Evolutionary conservation across 2,329 filamentous ascomycete genomes (phyloP).

Genomic region (Fusarium coicis): DNA sequence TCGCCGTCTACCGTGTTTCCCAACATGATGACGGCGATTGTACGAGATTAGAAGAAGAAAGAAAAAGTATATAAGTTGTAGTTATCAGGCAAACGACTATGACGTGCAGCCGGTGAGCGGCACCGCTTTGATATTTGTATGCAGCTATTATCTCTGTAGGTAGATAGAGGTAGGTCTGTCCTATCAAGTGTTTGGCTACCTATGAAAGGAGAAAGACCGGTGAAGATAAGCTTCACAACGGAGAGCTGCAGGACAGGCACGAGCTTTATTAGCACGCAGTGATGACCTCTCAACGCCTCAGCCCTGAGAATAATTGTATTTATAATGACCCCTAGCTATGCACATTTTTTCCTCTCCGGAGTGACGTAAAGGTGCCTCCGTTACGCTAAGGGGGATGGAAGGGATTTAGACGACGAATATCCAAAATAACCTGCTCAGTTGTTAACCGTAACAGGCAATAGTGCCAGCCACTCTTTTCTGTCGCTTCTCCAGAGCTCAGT

Average conservation of each 20-base stretch:
- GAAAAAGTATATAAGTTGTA: neutral
- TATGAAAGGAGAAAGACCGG: constrained; percentile 3
- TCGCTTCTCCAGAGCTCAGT: constrained; percentile 8
- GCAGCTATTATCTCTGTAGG: constrained; percentile 16
- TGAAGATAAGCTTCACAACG: constrained; percentile 17
- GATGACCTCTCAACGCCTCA: neutral
- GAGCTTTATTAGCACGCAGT: constrained; percentile 3
- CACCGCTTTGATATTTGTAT: constrained; percentile 1
- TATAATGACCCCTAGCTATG: constrained; percentile 19
- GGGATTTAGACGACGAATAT: constrained; percentile 6
- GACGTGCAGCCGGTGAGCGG: neutral
- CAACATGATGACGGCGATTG: constrained; percentile 46
- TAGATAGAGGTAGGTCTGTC: neutral
- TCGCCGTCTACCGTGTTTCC: constrained; percentile 47
- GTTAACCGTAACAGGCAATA: neutral
- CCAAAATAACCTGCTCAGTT: constrained; percentile 7
- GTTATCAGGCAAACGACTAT: neutral
- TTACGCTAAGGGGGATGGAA: constrained; percentile 11
- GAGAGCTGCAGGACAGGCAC: neutral
- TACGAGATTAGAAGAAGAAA: neutral
- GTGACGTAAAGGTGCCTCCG: constrained; percentile 21
- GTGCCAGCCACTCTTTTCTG: constrained; percentile 5
- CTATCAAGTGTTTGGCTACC: neutral
- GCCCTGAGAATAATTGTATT: constrained; percentile 12
- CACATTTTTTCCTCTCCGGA: constrained; percentile 11